Evolutionary conservation across 345 rosid species (phyloP).

Genomic region (Eucalyptus urophylla): DNA sequence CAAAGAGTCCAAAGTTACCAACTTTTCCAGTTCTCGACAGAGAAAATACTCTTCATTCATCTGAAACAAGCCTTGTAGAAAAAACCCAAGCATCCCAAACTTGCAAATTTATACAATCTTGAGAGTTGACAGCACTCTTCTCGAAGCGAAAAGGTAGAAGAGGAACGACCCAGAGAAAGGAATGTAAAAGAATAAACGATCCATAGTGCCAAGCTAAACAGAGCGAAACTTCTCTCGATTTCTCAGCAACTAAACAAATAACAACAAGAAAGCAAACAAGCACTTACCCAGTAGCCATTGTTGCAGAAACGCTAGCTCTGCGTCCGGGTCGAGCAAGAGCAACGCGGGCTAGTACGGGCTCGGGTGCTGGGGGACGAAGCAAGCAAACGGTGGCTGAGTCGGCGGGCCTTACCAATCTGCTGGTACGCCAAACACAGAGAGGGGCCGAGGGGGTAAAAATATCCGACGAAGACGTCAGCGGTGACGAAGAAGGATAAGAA

Average conservation of each 20-base stretch:
- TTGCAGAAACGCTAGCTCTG: background rate
- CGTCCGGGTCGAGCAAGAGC: background rate
- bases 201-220: background rate
- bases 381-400: background rate
- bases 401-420: background rate
- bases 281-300: slow-evolving; percentile 3
- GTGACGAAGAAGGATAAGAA: background rate
- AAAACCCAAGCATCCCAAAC: background rate
- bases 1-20: background rate
- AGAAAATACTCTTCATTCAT: background rate
- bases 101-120: background rate
- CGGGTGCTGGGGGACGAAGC: background rate
- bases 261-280: background rate
- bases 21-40: background rate
- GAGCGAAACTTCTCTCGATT: background rate
- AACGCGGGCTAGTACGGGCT: background rate
- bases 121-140: background rate
- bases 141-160: background rate
- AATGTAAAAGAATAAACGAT: background rate
- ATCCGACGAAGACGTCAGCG: background rate
- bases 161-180: background rate
- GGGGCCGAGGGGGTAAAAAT: background rate
- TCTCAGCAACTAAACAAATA: background rate
- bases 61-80: background rate
- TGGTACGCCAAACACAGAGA: background rate